A percentile compares a stretch with the other conserved stretches of the same genome.
phyloP scores from a whole-genome alignment of 2,329 filamentous ascomycete species.

The Fonsecaea multimorphosa region DNA sequence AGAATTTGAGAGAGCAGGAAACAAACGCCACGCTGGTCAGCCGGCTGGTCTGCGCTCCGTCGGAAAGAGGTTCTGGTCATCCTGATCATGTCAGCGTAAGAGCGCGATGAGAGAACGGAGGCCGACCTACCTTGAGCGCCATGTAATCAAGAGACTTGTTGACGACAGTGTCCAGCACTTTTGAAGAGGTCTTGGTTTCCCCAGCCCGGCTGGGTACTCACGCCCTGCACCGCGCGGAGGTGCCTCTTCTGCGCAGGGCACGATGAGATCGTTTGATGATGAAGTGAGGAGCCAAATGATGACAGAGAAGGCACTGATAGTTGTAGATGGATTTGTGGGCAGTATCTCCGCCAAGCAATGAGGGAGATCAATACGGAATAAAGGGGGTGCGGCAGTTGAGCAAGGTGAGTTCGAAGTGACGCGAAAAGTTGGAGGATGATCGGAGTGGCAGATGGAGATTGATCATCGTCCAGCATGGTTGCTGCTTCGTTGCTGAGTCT shows the following conservation, averaged over 20 bases:
- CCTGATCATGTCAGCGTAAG: background rate
- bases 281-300: background rate
- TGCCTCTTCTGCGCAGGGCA: conserved; percentile 17
- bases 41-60: background rate
- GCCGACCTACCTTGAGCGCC: background rate
- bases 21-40: background rate
- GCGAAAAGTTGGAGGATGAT: background rate
- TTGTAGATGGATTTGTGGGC: background rate
- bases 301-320: background rate
- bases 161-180: background rate
- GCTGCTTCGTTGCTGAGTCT: background rate
- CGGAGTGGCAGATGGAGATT: background rate
- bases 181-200: conserved; percentile 20
- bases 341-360: background rate
- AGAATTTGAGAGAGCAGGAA: too few species aligned
- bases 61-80: background rate
- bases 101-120: background rate
- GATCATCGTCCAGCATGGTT: too few species aligned
- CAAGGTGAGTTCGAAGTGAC: background rate
- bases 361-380: background rate
- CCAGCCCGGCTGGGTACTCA: conserved; percentile 19
- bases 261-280: background rate
- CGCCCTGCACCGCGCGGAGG: conserved; percentile 19
- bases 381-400: background rate
- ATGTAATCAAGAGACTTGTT: background rate